Evolutionary conservation across 2,329 filamentous ascomycete species (phyloP).

Genomic region (Cladosporium cucumerinum): DNA sequence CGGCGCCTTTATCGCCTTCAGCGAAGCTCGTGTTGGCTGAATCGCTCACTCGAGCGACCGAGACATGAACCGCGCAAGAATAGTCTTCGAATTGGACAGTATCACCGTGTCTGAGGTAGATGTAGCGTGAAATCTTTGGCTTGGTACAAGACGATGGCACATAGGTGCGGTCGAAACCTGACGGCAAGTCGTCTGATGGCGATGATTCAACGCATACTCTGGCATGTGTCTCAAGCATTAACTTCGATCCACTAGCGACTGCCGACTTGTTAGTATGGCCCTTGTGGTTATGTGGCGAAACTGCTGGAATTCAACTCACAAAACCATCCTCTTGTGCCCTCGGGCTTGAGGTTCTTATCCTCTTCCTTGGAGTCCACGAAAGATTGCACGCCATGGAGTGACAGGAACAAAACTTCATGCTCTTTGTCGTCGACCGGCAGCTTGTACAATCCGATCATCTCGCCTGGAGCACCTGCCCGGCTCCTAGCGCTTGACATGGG

Average conservation of each 20-base stretch:
- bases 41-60: too few species aligned
- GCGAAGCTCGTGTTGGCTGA: not conserved
- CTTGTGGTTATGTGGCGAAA: not conserved
- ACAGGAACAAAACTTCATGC: not conserved
- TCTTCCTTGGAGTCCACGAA: not conserved
- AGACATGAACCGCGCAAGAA: not conserved
- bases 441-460: not conserved
- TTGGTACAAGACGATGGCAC: not conserved
- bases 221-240: not conserved
- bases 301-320: not conserved
- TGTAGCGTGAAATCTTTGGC: not conserved
- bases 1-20: not conserved
- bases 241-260: not conserved
- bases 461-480: not conserved
- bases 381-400: not conserved
- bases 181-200: not conserved
- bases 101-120: conserved; percentile 11
- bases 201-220: not conserved
- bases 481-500: not conserved
- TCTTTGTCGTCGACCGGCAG: not conserved
- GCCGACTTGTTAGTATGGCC: not conserved
- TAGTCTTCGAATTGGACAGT: not conserved
- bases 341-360: not conserved
- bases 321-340: not conserved
- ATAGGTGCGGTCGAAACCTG: not conserved